Conservation (phyloP, 129 eudicot species). For the Heracleum sosnowskyi region DNA sequence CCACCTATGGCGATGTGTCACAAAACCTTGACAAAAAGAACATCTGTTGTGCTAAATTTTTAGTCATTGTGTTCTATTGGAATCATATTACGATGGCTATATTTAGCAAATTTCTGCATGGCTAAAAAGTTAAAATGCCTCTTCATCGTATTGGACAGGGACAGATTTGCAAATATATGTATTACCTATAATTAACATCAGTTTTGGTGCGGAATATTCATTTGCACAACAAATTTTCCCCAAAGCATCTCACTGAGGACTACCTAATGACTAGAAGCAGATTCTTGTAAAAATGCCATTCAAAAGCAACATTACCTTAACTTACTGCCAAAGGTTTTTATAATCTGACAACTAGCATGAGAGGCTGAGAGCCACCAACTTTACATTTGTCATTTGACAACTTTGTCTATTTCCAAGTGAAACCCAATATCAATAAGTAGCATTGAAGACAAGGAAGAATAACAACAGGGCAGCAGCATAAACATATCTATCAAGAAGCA, state of each 20-base stretch:
- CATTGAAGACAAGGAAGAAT: not conserved
- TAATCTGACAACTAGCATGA: not conserved
- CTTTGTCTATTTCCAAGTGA: not conserved
- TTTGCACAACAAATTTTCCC: not conserved
- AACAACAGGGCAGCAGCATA: not conserved
- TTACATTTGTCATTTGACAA: not conserved
- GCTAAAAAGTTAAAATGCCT: not conserved
- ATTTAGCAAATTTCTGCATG: not conserved
- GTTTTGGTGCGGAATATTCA: not conserved
- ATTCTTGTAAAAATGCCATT: not conserved
- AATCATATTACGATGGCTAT: not conserved
- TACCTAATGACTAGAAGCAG: not conserved
- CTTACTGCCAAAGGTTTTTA: not conserved
- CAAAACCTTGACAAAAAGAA: not conserved
- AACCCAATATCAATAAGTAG: not conserved
- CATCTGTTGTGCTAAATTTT: not conserved
- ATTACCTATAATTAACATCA: not conserved
- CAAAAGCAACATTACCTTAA: not conserved
- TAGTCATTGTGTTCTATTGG: not conserved
- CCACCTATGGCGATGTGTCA: not conserved
- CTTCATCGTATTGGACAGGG: not conserved
- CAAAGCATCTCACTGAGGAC: not conserved
- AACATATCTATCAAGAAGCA: slow-evolving; percentile 1
- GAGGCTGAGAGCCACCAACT: not conserved
- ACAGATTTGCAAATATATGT: not conserved